Conservation (phyloP, 768 basidiomycete species). For the Hydnomerulius pinastri region DNA sequence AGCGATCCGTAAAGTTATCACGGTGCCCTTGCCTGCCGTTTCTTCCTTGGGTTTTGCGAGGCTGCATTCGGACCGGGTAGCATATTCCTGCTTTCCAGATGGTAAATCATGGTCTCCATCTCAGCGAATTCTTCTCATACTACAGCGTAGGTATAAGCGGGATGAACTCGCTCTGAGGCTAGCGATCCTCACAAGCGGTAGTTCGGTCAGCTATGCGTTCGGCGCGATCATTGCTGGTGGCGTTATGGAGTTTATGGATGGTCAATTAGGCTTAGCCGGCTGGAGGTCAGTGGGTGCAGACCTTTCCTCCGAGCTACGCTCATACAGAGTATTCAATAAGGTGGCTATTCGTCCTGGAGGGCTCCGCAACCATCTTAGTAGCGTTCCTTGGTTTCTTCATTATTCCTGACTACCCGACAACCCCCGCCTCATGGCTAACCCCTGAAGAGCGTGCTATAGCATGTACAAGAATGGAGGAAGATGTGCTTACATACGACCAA, state of each 20-base stretch:
- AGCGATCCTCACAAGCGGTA: conserved; percentile 70
- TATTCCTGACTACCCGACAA: conserved; percentile 70
- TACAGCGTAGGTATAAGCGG: conserved; percentile 55
- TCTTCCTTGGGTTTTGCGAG: conserved; percentile 68
- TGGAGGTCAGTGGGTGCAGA: conserved; percentile 67
- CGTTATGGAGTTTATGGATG: conserved; percentile 68
- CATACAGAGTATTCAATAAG: conserved; percentile 29
- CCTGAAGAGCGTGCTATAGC: conserved; percentile 54
- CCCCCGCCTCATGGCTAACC: conserved; percentile 55
- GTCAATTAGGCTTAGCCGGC: conserved; percentile 61
- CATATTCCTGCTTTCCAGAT: conserved; percentile 65
- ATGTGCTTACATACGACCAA: conserved; percentile 50
- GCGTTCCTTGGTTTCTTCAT: conserved; percentile 55
- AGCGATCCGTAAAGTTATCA: conserved; percentile 43
- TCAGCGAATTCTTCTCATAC: neutral
- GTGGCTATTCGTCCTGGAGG: conserved; percentile 72
- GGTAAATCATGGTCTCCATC: conserved; percentile 31
- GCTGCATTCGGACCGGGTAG: conserved; percentile 68
- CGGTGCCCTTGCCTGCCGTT: conserved; percentile 61
- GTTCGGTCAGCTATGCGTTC: conserved; percentile 75
- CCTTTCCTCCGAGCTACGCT: neutral
- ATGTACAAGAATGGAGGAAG: conserved; percentile 58
- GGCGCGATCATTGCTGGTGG: conserved; percentile 74
- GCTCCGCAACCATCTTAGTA: conserved; percentile 51
- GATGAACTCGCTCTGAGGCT: conserved; percentile 65